These are phyloP conservation scores for Coccinonectria pachysandricola DNA, from an alignment of 2,329 filamentous ascomycete genomes.

Conservation along the genomic window DNA sequence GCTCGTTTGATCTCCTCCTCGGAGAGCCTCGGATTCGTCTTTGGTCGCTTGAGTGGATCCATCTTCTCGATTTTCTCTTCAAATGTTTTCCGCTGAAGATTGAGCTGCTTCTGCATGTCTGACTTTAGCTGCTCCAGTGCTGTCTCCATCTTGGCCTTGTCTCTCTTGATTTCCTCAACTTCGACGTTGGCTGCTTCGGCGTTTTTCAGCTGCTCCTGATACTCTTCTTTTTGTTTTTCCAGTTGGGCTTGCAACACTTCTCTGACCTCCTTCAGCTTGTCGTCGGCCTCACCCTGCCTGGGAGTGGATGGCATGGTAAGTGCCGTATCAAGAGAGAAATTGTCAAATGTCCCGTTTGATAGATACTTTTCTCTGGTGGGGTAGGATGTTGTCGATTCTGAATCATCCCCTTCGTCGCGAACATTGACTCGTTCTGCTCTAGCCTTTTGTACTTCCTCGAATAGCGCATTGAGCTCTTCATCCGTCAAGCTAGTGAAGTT, in stretches of 20 bases:
- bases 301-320: slow-evolving; percentile 93
- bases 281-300: slow-evolving; percentile 64
- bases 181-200: slow-evolving; percentile 68
- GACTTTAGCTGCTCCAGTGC: slow-evolving; percentile 67
- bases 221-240: slow-evolving; percentile 77
- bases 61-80: slow-evolving; percentile 75
- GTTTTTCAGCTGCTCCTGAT: slow-evolving; percentile 63
- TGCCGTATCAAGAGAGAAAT: slow-evolving; percentile 88
- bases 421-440: slow-evolving; percentile 63
- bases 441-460: slow-evolving; percentile 86
- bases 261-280: slow-evolving; percentile 60
- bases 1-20: slow-evolving; percentile 64
- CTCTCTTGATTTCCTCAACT: slow-evolving; percentile 71
- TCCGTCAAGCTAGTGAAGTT: slow-evolving; percentile 85
- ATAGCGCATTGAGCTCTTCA: slow-evolving; percentile 85
- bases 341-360: slow-evolving; percentile 88
- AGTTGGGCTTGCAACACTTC: slow-evolving; percentile 78
- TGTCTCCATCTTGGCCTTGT: slow-evolving; percentile 80
- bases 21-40: slow-evolving; percentile 53
- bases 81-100: slow-evolving; percentile 72
- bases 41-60: slow-evolving; percentile 51
- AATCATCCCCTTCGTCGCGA: slow-evolving; percentile 78
- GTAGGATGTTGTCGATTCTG: slow-evolving; percentile 81
- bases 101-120: slow-evolving; percentile 80
- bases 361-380: slow-evolving; percentile 88